These are phyloP conservation scores for Perkinsela sp. DNA, from an alignment of 208 protist species.

Conservation along the genomic window DNA sequence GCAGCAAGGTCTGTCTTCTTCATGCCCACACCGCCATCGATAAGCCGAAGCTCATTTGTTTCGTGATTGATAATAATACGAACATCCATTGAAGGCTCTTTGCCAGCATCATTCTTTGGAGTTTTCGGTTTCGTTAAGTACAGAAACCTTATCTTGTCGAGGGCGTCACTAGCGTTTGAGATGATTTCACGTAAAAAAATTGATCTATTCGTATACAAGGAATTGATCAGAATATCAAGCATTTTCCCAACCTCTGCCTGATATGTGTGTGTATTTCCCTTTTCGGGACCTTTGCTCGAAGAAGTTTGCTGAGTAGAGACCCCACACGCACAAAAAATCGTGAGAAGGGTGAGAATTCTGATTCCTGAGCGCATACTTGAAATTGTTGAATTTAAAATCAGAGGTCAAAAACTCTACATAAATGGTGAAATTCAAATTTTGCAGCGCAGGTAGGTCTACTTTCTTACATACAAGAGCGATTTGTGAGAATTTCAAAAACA, in stretches of 20 bases:
- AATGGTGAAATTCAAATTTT: too few relatives aligned
- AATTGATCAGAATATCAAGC: conserved; percentile 95
- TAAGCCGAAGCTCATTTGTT: conserved; percentile 67
- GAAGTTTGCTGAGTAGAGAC: too few relatives aligned
- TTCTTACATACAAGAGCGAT: too few relatives aligned
- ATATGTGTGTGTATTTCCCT: conserved; percentile 18
- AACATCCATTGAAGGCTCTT: conserved; percentile 58
- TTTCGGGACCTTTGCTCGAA: too few relatives aligned
- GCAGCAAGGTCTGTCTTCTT: conserved; percentile 89
- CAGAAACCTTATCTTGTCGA: conserved; percentile 96
- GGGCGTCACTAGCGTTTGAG: conserved; percentile 95
- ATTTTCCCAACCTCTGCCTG: conserved; percentile 84
- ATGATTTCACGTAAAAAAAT: conserved; percentile 99
- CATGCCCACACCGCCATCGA: conserved; percentile 97
- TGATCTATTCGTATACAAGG: conserved; percentile 95
- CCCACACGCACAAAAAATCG: too few relatives aligned
- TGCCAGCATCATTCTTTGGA: conserved; percentile 34
- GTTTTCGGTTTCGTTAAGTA: conserved; percentile 71
- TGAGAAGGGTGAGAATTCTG: too few relatives aligned
- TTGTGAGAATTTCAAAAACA: too few relatives aligned
- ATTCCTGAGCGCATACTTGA: too few relatives aligned
- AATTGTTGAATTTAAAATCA: too few relatives aligned
- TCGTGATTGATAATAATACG: conserved; percentile 51
- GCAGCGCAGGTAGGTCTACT: too few relatives aligned
- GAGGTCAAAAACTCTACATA: too few relatives aligned